Evolutionary conservation across 2,329 filamentous ascomycete species (phyloP), one percentile per base, ranked within the genome.

Genomic region (Cladosporium austrohemisphaericum): DNA sequence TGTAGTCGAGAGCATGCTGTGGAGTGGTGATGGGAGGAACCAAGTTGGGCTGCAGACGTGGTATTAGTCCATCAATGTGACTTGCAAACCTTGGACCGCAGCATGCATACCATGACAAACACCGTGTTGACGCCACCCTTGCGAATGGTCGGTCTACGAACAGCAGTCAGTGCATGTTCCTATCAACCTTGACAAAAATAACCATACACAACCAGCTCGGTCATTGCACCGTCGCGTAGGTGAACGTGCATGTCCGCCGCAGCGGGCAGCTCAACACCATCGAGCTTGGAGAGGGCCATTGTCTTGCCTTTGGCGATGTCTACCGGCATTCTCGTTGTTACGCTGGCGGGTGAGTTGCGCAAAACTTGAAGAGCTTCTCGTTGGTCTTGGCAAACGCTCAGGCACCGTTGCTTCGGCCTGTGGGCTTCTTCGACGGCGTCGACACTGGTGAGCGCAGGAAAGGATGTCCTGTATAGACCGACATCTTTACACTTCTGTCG

Each of bases 231-330:
- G 63, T 77, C 73, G 25, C 76, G 68, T 40, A 79, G 62, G 58
- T 78, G 76, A 37, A 78, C 75, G 48, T 70, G 74, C 50, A 75
- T 72, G 45, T 76, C 74, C 44, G 74, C 74, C 19, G 73, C 70
- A n/a, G 72, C 73, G 3, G 71, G 69, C 35, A 76, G 61, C 57
- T 74, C 71, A 32, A 73, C 56, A 52, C 72, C 71, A 23, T 69
- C 62, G 41, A 74, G 52, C 48, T 71, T 68, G 11, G 65, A 64
- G 41, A 76, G 67, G 10, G 38, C 46, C 46, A 49, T 49, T 22
- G 5, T 48, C 8, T 28, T 45, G n/a, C 23, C 8, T 29, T 47
- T 37, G 11, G 44, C 20, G 7, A 38, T 31, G 44, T 47, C 33
- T 31, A 47, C 22, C 13, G 44, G 33, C 33, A 38, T 38, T 5